Percentiles rank a stretch among this genome's conserved stretches.
phyloP scores from a whole-genome alignment of 2,329 filamentous ascomycete species.

The Trichothecium roseum region DNA sequence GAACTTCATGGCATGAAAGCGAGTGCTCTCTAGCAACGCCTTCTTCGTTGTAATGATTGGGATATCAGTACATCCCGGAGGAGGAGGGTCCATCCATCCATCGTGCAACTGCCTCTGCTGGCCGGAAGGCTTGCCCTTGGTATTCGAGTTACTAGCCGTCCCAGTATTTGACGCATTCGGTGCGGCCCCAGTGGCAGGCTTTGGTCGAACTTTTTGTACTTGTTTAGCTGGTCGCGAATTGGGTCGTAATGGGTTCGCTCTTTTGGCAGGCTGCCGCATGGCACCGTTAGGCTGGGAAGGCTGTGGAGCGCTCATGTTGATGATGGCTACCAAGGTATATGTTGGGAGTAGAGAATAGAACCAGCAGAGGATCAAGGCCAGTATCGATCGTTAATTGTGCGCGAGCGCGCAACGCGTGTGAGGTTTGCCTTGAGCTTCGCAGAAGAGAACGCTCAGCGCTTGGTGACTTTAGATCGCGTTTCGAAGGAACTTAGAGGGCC shows the following conservation, averaged over 20 bases:
- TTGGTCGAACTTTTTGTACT: constrained; percentile 31
- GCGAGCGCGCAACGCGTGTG: too few species aligned
- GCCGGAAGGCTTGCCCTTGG: constrained; percentile 12
- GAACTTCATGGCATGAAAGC: constrained; percentile 82
- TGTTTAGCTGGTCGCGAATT: constrained; percentile 4
- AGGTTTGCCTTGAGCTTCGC: too few species aligned
- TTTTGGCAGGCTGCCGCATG: constrained; percentile 4
- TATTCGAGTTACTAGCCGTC: neutral
- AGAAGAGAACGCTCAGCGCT: too few species aligned
- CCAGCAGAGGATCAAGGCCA: neutral
- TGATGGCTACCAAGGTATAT: too few species aligned
- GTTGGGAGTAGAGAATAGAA: neutral
- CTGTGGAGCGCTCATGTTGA: too few species aligned
- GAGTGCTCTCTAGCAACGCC: constrained; percentile 65
- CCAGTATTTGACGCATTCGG: constrained; percentile 12
- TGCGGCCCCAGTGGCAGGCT: constrained; percentile 56
- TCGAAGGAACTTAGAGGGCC: too few species aligned
- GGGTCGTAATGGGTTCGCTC: constrained; percentile 26
- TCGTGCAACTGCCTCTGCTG: constrained; percentile 34
- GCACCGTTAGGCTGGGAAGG: too few species aligned
- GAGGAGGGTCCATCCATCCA: constrained; percentile 47
- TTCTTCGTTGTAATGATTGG: constrained; percentile 78
- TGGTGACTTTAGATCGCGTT: too few species aligned
- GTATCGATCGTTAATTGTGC: too few species aligned
- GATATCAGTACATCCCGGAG: constrained; percentile 39